These are phyloP conservation scores for Heracleum sosnowskyi DNA, from an alignment of 129 eudicot genomes.

Conservation along the genomic window DNA sequence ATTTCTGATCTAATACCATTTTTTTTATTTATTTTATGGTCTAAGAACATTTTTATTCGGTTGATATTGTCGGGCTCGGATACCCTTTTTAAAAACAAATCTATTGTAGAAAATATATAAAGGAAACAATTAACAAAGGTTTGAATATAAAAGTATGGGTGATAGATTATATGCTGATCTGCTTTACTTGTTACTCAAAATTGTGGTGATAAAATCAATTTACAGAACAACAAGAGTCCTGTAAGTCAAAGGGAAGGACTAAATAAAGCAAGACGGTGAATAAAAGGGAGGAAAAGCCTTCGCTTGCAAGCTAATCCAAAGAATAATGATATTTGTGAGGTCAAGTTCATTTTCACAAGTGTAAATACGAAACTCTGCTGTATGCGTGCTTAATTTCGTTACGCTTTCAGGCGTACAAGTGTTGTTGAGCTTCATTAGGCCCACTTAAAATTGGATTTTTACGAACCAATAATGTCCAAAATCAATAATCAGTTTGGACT, in stretches of 20 bases:
- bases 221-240: constrained; percentile 9
- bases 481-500: too few species aligned
- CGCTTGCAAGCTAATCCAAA: constrained; percentile 56
- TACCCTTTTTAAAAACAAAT: too few species aligned
- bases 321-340: background rate
- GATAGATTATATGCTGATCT: background rate
- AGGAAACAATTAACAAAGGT: too few species aligned
- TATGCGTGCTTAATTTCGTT: constrained; percentile 27
- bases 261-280: constrained; percentile 22
- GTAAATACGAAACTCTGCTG: background rate
- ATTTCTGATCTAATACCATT: too few species aligned
- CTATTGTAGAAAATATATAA: too few species aligned
- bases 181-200: background rate
- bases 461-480: too few species aligned
- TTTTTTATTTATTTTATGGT: too few species aligned
- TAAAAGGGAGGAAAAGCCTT: constrained; percentile 30
- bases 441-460: background rate
- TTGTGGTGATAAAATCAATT: background rate
- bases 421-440: background rate
- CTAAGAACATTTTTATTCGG: too few species aligned
- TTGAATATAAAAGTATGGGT: too few species aligned
- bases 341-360: background rate
- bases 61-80: too few species aligned
- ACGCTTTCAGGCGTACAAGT: constrained; percentile 37
- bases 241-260: constrained; percentile 34